These are phyloP conservation scores for Emericellopsis cladophorae DNA, from an alignment of 2,329 filamentous ascomycete genomes.

Conservation along the genomic window DNA sequence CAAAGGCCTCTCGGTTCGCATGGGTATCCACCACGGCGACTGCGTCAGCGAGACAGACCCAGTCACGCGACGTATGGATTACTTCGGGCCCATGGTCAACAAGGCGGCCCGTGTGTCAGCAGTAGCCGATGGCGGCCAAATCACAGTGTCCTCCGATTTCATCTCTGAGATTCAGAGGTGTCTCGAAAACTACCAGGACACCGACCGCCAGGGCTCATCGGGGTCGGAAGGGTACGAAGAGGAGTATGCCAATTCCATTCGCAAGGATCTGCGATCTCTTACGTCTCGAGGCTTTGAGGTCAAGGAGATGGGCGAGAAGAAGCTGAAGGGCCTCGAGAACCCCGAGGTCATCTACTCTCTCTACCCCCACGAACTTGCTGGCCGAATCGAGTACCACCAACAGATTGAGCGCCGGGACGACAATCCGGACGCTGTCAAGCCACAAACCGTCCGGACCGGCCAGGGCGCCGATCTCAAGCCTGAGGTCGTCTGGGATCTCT, in stretches of 20 bases:
- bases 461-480: constrained; percentile 62
- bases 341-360: constrained; percentile 92
- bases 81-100: constrained; percentile 99
- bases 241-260: constrained; percentile 60
- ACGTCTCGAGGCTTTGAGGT: constrained; percentile 91
- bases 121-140: constrained; percentile 91
- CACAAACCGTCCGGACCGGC: constrained; percentile 50
- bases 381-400: constrained; percentile 60
- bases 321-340: constrained; percentile 94
- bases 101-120: constrained; percentile 87
- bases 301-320: constrained; percentile 89
- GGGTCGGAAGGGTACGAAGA: constrained; percentile 56
- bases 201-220: constrained; percentile 55
- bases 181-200: constrained; percentile 78
- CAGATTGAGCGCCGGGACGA: constrained; percentile 31
- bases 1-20: constrained; percentile 84
- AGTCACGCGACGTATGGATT: constrained; percentile 96
- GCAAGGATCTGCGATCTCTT: constrained; percentile 75
- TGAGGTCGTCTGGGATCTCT: constrained; percentile 76
- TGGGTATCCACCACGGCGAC: constrained; percentile 94
- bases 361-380: constrained; percentile 79
- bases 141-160: constrained; percentile 93
- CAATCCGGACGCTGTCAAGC: constrained; percentile 31
- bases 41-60: constrained; percentile 93
- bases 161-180: constrained; percentile 91